Conservation (phyloP, 139 green algal genomes). For the Micromonas pusilla region DNA sequence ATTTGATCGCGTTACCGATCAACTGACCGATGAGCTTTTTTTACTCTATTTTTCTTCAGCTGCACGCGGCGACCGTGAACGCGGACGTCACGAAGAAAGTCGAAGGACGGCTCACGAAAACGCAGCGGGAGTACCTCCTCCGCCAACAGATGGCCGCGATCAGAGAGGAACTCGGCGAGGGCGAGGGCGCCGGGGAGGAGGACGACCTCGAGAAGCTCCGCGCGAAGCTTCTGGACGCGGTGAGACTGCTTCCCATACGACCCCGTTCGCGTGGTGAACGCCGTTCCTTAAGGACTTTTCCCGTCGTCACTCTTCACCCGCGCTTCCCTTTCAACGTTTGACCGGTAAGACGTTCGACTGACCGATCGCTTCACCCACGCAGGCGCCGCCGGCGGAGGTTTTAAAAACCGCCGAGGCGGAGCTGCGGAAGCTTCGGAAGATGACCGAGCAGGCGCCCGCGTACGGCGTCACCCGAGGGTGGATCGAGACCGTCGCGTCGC, state of each 20-base stretch:
- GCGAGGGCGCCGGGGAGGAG: not conserved
- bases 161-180: not conserved
- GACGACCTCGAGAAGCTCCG: not conserved
- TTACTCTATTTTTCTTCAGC: no score
- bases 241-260: no score
- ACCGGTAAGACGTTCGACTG: no score
- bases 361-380: no score
- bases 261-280: no score
- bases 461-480: slow-evolving; percentile 41
- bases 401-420: not conserved
- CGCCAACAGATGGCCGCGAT: not conserved
- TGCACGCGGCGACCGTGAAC: not conserved
- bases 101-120: not conserved
- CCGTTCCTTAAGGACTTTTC: no score
- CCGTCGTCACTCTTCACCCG: no score
- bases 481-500: slow-evolving; percentile 59
- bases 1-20: no score
- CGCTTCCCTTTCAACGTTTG: no score
- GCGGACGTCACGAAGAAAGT: not conserved
- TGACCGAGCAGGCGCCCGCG: not conserved
- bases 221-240: not conserved
- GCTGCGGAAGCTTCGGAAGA: slow-evolving; percentile 8
- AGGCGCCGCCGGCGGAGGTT: not conserved
- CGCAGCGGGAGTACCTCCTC: not conserved
- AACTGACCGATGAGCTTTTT: no score